A percentile compares a stretch with the other conserved stretches of the same genome.
phyloP scores from a whole-genome alignment of 106 monocot species.

The Phalaenopsis equestris region DNA sequence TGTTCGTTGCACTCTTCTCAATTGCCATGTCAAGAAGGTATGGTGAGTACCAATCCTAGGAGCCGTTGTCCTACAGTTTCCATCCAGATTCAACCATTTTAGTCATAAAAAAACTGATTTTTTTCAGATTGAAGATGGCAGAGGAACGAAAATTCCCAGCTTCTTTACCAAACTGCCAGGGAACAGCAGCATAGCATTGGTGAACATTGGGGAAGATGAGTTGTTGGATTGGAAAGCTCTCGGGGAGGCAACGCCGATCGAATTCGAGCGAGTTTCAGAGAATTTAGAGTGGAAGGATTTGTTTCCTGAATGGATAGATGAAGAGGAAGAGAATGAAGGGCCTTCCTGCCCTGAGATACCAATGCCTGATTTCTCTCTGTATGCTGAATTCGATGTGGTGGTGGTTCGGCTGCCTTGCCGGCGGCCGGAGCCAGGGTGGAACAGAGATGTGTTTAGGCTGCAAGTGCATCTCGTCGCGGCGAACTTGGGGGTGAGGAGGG shows the following conservation, averaged over 20 bases:
- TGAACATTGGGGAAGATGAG: conserved; percentile 41
- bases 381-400: conserved; percentile 56
- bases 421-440: conserved; percentile 36
- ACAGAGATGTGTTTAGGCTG: conserved; percentile 51
- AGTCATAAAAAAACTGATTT: background rate
- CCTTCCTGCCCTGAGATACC: conserved; percentile 78
- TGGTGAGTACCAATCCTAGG: conserved; percentile 40
- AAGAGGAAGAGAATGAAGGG: conserved; percentile 58
- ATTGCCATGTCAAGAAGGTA: conserved; percentile 61
- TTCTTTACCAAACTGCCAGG: conserved; percentile 15
- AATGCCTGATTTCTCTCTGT: conserved; percentile 50
- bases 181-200: conserved; percentile 25
- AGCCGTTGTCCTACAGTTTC: background rate
- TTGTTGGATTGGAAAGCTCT: conserved; percentile 10
- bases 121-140: conserved; percentile 18
- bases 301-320: conserved; percentile 91
- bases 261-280: conserved; percentile 42
- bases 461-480: conserved; percentile 69
- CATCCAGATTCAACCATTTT: background rate
- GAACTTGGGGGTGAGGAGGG: conserved; percentile 43
- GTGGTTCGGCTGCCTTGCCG: conserved; percentile 61
- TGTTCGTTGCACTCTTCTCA: conserved; percentile 24
- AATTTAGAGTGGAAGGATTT: conserved; percentile 64
- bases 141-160: conserved; percentile 13
- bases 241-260: conserved; percentile 16